A percentile compares a stretch with the other conserved stretches of the same genome.
Conservation (phyloP, 2,329 filamentous ascomycete genomes). For the Reticulascus tulasneorum region DNA sequence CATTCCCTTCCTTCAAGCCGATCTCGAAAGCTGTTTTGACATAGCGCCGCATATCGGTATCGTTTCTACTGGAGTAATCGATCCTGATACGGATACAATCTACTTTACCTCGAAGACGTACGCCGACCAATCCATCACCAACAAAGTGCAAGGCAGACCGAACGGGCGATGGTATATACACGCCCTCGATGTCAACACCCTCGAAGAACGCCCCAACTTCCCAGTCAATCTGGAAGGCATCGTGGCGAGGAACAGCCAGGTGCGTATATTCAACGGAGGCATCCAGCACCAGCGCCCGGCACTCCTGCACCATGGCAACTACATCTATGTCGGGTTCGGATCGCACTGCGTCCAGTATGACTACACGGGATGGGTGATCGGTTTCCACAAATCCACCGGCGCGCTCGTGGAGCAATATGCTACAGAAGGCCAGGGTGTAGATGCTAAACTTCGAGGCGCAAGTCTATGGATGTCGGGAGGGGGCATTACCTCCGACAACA, state of each 20-base stretch:
- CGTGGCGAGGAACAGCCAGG: slow-evolving; percentile 38
- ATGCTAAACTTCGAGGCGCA: slow-evolving; percentile 26
- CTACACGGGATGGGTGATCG: slow-evolving; percentile 48
- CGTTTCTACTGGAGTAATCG: slow-evolving; percentile 40
- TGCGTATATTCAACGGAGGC: slow-evolving; percentile 46
- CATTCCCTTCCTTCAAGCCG: slow-evolving; percentile 44
- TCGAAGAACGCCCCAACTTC: slow-evolving; percentile 33
- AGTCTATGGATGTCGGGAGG: slow-evolving; percentile 39
- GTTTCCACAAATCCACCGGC: slow-evolving; percentile 37
- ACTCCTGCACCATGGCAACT: slow-evolving; percentile 38
- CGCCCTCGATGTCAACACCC: slow-evolving; percentile 32
- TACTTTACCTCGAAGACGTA: slow-evolving; percentile 41
- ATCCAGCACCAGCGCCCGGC: slow-evolving; percentile 47
- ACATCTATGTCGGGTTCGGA: slow-evolving; percentile 48
- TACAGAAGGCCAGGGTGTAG: slow-evolving; percentile 29
- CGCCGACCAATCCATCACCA: slow-evolving; percentile 22
- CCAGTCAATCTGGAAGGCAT: slow-evolving; percentile 43
- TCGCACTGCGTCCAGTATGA: slow-evolving; percentile 53
- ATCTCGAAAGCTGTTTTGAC: slow-evolving; percentile 43
- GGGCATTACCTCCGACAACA: slow-evolving; percentile 30
- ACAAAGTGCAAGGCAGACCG: slow-evolving; percentile 24
- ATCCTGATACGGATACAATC: slow-evolving; percentile 37
- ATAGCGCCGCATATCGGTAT: slow-evolving; percentile 41
- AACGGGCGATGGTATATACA: slow-evolving; percentile 31
- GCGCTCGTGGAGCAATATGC: slow-evolving; percentile 32